Evolutionary conservation across 1,284 basidiomycete species (phyloP).

Genomic region (Irpex sp.): DNA sequence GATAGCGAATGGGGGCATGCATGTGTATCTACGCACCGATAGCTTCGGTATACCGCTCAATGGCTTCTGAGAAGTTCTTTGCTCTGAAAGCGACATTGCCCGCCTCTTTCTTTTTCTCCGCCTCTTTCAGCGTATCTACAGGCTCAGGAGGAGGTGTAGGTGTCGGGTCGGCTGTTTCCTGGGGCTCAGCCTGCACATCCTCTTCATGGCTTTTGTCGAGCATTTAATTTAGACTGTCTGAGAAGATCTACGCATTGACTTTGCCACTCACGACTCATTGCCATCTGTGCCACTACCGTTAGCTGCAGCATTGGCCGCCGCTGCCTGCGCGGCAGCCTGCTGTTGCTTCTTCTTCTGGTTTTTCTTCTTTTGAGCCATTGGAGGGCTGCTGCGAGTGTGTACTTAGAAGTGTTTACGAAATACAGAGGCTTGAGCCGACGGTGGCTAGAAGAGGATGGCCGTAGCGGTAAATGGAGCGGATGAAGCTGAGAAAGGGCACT

Average conservation of each 20-base stretch:
- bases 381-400: not conserved
- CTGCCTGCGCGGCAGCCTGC: conserved; percentile 13
- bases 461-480: not conserved
- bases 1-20: not conserved
- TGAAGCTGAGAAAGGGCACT: not conserved
- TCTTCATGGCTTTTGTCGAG: conserved; percentile 16
- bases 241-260: not conserved
- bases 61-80: conserved; percentile 62
- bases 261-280: conserved; percentile 9
- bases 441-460: not conserved
- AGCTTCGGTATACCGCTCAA: conserved; percentile 75
- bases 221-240: conserved; percentile 9
- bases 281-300: conserved; percentile 13
- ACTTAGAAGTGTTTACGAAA: not conserved
- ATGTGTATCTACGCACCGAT: conserved; percentile 36
- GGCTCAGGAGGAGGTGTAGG: conserved; percentile 7
- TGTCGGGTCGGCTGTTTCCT: conserved; percentile 6
- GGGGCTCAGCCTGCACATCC: conserved; percentile 14
- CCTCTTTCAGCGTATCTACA: conserved; percentile 24
- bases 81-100: conserved; percentile 75
- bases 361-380: conserved; percentile 27
- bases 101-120: conserved; percentile 64
- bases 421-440: not conserved
- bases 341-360: conserved; percentile 24
- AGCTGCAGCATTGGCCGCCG: not conserved